Evolutionary conservation across 1,284 basidiomycete species (phyloP), one percentile per base, ranked within the genome.

Genomic region (Heterobasidion parviporum): DNA sequence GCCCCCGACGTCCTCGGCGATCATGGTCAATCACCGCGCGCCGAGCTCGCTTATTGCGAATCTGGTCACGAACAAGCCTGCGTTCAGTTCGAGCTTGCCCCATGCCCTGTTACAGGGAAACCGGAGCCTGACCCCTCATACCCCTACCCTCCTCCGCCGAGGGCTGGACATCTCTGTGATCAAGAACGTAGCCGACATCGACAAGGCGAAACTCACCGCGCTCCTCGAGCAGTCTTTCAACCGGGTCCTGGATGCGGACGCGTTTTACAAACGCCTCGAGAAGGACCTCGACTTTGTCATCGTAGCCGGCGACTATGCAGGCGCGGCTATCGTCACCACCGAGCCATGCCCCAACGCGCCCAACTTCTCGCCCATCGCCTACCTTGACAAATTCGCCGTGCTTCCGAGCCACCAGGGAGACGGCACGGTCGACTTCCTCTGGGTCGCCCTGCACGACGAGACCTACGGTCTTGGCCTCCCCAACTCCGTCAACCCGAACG

Each of bases 381-480:
- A 99, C 70, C 81, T 99, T 53, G 97, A 99, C 80, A 99, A 99
- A 72, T 99, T 99, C 70, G 96, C 95, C 14, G 94, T 99, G 45
- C 76, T 96, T 48, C 97, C 97, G 1, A 85, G 79, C 57, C 83
- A 98, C 69, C 97, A 99, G 70, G 97, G 97, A 15, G 95, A 98
- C 66, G 97, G 97, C 18, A 98, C 96, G 0, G 97, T 99, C 56
- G 97, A 99, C 74, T 99, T 99, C 74, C 76, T 99, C 48, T 99
- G 97, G 96, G 95, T 98, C 50, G 96, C 95, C 32, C 75, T 99
- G 54, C 93, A 98, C 64, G 97, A 99, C 72, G 97, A 99, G 72
- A 94, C 97, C 15, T 98, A 97, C 67, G 97, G 97, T 26, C 81
- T 98, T 14, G 97, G 96, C 7, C 80, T 95, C 57, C 85, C 92